Evolutionary conservation across 2,329 filamentous ascomycete genomes (phyloP).

Genomic region (Fusarium keratoplasticum): DNA sequence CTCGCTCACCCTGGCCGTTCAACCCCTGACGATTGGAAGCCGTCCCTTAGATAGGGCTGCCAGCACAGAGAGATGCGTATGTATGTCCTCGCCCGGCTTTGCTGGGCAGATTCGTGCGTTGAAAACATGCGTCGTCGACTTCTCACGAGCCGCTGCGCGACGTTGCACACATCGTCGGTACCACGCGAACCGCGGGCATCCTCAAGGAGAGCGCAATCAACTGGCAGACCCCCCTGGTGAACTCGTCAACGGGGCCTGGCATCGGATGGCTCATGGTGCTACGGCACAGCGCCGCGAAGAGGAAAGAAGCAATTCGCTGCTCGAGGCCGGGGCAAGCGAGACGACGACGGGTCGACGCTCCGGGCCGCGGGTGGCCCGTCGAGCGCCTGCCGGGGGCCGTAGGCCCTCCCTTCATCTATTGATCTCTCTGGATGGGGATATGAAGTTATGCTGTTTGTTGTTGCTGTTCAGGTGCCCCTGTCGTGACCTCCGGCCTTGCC

Average conservation of each 20-base stretch:
- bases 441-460: conserved; percentile 3
- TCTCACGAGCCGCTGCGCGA: conserved; percentile 38
- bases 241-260: conserved; percentile 18
- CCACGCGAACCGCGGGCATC: conserved; percentile 9
- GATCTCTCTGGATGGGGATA: conserved; percentile 1
- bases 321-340: conserved; percentile 41
- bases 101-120: background rate
- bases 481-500: background rate
- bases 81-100: conserved; percentile 7
- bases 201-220: conserved; percentile 1
- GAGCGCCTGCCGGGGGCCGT: conserved; percentile 21
- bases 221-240: conserved; percentile 4
- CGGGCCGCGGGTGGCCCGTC: conserved; percentile 32
- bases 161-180: conserved; percentile 30
- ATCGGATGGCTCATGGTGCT: conserved; percentile 23
- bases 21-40: conserved; percentile 17
- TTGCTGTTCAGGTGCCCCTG: conserved; percentile 5
- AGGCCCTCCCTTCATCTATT: background rate
- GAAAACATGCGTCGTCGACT: conserved; percentile 11
- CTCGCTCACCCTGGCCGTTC: conserved; percentile 39
- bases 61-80: background rate
- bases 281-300: conserved; percentile 26
- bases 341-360: conserved; percentile 30
- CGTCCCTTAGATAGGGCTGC: conserved; percentile 38
- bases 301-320: conserved; percentile 41